Percentiles rank a stretch among this genome's conserved stretches.
Evolutionary conservation across 441 rosid species (phyloP).

Genomic region (Populus hybrid): DNA sequence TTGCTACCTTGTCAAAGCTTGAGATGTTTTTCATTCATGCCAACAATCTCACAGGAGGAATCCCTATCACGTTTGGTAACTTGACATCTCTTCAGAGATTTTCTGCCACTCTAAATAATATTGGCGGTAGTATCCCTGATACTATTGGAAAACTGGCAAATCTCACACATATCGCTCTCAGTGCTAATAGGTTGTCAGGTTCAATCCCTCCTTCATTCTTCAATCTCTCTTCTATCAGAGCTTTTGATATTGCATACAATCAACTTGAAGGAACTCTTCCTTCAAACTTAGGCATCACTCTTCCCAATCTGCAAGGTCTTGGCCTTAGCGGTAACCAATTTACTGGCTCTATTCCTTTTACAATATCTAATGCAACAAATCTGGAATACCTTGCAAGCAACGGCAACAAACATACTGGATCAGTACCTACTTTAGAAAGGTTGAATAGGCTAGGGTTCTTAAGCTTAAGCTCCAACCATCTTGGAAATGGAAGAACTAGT

Average conservation of each 20-base stretch:
- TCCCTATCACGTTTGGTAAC: slow-evolving; percentile 28
- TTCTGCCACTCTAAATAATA: not conserved
- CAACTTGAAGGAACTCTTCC: slow-evolving; percentile 26
- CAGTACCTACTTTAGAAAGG: not conserved
- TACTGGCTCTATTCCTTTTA: slow-evolving; percentile 22
- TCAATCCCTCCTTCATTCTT: slow-evolving; percentile 27
- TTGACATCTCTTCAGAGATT: slow-evolving; percentile 12
- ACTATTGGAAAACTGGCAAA: slow-evolving; percentile 11
- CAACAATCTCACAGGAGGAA: slow-evolving; percentile 19
- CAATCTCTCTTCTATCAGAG: slow-evolving; percentile 22
- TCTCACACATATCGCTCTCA: not conserved
- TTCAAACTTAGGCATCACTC: slow-evolving; percentile 5
- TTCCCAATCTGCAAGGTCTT: slow-evolving; percentile 14
- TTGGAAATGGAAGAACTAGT: slow-evolving; percentile 17
- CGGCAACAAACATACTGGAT: too few relatives aligned
- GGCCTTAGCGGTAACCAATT: not conserved
- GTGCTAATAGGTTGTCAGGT: slow-evolving; percentile 6
- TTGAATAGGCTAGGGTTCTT: not conserved
- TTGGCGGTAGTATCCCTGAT: slow-evolving; percentile 22
- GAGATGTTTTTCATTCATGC: too few relatives aligned
- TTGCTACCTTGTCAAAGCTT: slow-evolving; percentile 12
- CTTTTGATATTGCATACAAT: not conserved
- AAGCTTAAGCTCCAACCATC: not conserved
- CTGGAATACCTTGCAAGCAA: not conserved
- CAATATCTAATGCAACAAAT: slow-evolving; percentile 26